These are phyloP conservation scores for Epichloe uncinata DNA, from an alignment of 2,329 filamentous ascomycete species.

Conservation along the genomic window DNA sequence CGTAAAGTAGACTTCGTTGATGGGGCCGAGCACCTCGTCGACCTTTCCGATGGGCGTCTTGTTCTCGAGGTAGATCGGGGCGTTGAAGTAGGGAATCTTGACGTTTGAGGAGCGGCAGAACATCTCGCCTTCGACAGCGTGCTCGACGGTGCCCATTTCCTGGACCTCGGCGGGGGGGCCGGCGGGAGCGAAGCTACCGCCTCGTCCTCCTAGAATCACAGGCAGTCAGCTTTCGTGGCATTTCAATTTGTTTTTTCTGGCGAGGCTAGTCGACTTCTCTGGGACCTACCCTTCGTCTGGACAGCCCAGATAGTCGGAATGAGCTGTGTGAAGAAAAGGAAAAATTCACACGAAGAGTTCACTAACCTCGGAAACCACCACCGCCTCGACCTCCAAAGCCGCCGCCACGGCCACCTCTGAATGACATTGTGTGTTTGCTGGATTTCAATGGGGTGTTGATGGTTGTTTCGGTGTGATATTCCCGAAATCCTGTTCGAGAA, in stretches of 20 bases:
- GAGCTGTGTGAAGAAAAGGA: not conserved
- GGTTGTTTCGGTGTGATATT: slow-evolving; percentile 2
- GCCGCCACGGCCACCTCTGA: slow-evolving; percentile 11
- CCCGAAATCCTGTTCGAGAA: slow-evolving; percentile 1
- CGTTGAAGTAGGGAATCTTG: slow-evolving; percentile 98
- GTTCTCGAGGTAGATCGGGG: slow-evolving; percentile 97
- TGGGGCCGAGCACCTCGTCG: slow-evolving; percentile 92
- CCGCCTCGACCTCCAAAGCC: slow-evolving; percentile 10
- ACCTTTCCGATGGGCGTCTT: slow-evolving; percentile 95
- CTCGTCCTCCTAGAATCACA: slow-evolving; percentile 8
- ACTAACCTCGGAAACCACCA: slow-evolving; percentile 10
- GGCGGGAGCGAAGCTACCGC: slow-evolving; percentile 8
- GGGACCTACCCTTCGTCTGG: no score
- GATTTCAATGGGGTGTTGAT: not conserved
- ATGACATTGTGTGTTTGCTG: slow-evolving; percentile 9
- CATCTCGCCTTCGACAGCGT: slow-evolving; percentile 95
- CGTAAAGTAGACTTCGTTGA: slow-evolving; percentile 98
- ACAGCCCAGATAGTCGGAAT: no score
- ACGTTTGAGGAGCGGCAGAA: slow-evolving; percentile 90
- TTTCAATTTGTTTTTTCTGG: not conserved
- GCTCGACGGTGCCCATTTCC: slow-evolving; percentile 89
- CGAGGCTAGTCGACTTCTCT: no score
- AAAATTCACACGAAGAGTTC: not conserved
- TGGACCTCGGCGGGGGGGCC: slow-evolving; percentile 11
- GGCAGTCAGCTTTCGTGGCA: no score